These are phyloP conservation scores for Plectosphaerella plurivora DNA, from an alignment of 2,329 filamentous ascomycete genomes.

Conservation along the genomic window DNA sequence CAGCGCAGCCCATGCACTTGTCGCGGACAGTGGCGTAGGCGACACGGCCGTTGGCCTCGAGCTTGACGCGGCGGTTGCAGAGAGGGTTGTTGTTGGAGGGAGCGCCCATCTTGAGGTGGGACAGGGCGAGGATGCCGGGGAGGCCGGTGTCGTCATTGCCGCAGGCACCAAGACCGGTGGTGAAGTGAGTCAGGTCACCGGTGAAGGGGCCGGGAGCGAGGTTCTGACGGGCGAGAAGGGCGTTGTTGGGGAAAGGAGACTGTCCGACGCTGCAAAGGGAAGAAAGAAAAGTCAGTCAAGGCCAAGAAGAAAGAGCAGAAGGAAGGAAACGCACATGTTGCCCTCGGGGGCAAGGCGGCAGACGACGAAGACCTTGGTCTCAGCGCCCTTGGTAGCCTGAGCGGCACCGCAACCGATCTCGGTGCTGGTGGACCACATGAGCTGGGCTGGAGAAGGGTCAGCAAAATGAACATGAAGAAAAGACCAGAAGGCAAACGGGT, in stretches of 20 bases:
- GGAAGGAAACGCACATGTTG: constrained; percentile 24
- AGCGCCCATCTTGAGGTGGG: constrained; percentile 9
- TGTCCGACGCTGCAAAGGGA: neutral
- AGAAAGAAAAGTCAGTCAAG: neutral
- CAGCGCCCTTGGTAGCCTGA: constrained; percentile 20
- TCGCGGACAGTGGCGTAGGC: constrained; percentile 4
- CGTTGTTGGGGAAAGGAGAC: neutral
- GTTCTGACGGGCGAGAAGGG: constrained; percentile 4
- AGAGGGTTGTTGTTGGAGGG: constrained; percentile 9
- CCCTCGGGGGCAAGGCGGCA: constrained; percentile 29
- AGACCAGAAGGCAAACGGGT: too few relatives aligned
- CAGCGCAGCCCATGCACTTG: constrained; percentile 9
- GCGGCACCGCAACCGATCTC: constrained; percentile 27
- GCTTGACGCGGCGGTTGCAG: constrained; percentile 2
- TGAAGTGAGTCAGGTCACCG: constrained; percentile 10
- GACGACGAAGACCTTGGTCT: constrained; percentile 26
- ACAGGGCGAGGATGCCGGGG: constrained; percentile 7
- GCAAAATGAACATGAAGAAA: neutral
- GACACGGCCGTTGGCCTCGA: constrained; percentile 1
- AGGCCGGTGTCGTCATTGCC: constrained; percentile 2
- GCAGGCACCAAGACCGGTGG: constrained; percentile 7
- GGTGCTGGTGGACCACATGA: constrained; percentile 27
- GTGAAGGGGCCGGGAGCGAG: neutral
- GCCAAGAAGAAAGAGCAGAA: neutral
- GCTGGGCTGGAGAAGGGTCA: constrained; percentile 21